Percentiles rank a stretch among this genome's conserved stretches.
Evolutionary conservation across 1,284 basidiomycete genomes (phyloP).

Genomic region (Puccinia triticina): DNA sequence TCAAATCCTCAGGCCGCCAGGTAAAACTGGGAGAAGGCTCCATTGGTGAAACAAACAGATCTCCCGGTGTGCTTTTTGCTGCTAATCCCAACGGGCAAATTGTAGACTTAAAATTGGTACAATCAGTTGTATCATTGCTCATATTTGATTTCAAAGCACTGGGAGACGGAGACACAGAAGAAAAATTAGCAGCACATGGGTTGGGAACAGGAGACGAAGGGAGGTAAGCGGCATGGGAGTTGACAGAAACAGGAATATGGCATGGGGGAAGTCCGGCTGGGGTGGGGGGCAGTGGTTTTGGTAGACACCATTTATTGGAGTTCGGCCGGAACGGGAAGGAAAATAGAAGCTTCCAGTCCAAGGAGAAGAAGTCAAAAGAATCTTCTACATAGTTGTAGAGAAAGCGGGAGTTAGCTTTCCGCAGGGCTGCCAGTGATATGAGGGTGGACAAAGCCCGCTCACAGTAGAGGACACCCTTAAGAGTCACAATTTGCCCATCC

Average conservation of each 20-base stretch:
- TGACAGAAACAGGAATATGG: neutral
- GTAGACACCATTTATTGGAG: neutral
- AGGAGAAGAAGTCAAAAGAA: neutral
- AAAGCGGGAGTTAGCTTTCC: neutral
- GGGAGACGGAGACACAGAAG: neutral
- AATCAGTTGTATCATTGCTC: neutral
- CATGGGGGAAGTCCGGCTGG: neutral
- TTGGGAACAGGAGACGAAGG: neutral
- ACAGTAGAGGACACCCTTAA: neutral
- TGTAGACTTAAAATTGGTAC: neutral
- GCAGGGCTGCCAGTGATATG: neutral
- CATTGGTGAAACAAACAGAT: neutral
- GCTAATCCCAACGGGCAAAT: too few species aligned
- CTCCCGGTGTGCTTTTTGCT: too few species aligned
- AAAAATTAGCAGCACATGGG: neutral
- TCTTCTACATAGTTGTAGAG: neutral
- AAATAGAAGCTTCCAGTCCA: neutral
- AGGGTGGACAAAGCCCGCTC: neutral
- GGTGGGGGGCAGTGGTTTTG: neutral
- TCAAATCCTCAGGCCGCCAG: neutral
- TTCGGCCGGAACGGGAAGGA: neutral
- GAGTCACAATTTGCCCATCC: neutral
- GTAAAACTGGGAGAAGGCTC: neutral
- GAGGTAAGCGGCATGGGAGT: neutral
- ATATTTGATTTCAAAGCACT: too few species aligned